A percentile compares a stretch with the other conserved stretches of the same genome.
Evolutionary conservation across 1,139 yeast genomes (phyloP).

Genomic region (Arxiozyma slooffiae): DNA sequence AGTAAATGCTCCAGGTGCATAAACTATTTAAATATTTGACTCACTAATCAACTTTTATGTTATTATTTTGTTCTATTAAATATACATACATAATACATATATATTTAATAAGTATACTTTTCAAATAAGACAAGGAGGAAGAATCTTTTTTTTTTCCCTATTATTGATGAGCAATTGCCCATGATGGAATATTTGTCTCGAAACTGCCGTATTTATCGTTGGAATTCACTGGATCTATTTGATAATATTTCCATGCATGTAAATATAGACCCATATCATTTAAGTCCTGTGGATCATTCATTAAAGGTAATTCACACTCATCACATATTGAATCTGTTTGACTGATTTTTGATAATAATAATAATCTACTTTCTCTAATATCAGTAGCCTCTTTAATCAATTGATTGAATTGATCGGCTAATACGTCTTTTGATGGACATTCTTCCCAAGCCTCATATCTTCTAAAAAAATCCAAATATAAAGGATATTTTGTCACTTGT

Average conservation of each 20-base stretch:
- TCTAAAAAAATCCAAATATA: conserved; percentile 29
- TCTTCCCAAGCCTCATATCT: conserved; percentile 65
- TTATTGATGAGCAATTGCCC: conserved; percentile 39
- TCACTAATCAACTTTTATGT: background rate
- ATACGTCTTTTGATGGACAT: conserved; percentile 40
- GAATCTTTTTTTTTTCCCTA: background rate
- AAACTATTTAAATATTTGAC: conserved; percentile 10
- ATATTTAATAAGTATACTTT: background rate
- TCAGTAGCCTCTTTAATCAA: conserved; percentile 18
- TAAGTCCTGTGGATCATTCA: conserved; percentile 33
- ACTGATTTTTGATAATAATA: conserved; percentile 12
- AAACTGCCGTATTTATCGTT: conserved; percentile 35
- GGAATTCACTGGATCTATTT: conserved; percentile 2
- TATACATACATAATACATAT: background rate
- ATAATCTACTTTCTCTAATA: conserved; percentile 9
- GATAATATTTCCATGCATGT: conserved; percentile 46
- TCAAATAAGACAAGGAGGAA: background rate
- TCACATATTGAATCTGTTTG: conserved; percentile 35
- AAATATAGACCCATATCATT: conserved; percentile 39
- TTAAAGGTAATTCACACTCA: conserved; percentile 39
- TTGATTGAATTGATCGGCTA: conserved; percentile 22
- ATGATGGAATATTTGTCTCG: conserved; percentile 62
- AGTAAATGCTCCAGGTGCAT: conserved; percentile 65
- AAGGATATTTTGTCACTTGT: conserved; percentile 17
- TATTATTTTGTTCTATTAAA: background rate